Conservation (phyloP, 306 rosid species). For the Acmispon strigosus region DNA sequence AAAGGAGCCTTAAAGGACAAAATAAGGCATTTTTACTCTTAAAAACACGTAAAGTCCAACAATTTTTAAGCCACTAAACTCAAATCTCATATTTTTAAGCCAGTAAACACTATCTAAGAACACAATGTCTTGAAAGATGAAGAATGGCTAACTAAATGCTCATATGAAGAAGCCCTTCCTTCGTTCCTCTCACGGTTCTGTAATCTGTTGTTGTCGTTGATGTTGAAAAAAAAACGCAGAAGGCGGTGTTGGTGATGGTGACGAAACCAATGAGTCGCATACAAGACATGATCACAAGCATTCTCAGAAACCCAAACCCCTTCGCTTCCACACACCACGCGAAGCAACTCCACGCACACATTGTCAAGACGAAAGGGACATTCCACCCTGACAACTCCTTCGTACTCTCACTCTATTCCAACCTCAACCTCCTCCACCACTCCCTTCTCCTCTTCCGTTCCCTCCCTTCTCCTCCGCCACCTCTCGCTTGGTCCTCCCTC, state of each 20-base stretch:
- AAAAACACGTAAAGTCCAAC: too few species aligned
- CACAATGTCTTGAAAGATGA: too few species aligned
- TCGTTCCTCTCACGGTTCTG: too few species aligned
- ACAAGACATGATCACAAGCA: slow-evolving; percentile 24
- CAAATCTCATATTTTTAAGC: too few species aligned
- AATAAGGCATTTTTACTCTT: too few species aligned
- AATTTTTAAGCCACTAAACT: too few species aligned
- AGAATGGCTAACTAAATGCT: too few species aligned
- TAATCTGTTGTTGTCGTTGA: too few species aligned
- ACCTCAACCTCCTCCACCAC: slow-evolving; percentile 36
- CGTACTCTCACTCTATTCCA: slow-evolving; percentile 58
- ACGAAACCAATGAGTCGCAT: slow-evolving; percentile 17
- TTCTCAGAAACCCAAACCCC: slow-evolving; percentile 30
- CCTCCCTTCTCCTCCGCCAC: slow-evolving; percentile 45
- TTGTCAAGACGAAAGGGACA: slow-evolving; percentile 36
- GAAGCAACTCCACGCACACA: slow-evolving; percentile 72
- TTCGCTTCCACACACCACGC: slow-evolving; percentile 33
- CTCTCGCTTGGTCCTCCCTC: slow-evolving; percentile 55
- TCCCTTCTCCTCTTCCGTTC: slow-evolving; percentile 42
- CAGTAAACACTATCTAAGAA: too few species aligned
- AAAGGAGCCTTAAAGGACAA: too few species aligned
- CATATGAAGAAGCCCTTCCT: too few species aligned
- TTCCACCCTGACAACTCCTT: slow-evolving; percentile 29
- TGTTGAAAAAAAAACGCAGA: too few species aligned
- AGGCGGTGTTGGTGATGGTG: background rate